Base-by-base conservation (phyloP, 75 land plant genomes). In the Pinus albicaulis region DNA sequence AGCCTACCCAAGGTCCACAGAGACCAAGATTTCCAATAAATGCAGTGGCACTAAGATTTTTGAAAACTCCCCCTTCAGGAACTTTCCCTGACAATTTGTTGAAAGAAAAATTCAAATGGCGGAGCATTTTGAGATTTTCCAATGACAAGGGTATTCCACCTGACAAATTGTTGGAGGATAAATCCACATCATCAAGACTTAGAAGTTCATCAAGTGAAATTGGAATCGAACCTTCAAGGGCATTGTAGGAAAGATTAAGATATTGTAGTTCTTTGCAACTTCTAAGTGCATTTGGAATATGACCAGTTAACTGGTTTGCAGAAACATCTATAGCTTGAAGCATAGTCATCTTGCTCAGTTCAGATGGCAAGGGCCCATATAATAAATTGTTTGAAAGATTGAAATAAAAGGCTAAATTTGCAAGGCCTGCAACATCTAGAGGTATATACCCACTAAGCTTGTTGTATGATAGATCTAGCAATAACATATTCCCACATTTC, bases 81-180 rank as follows among this genome's bases (percentile, higher is more conserved):
- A 79, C 61, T 25, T 79, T 19, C 7, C 80, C 77, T 10, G 11
- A 28, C 60, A 79, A 52, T 20, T 14, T 38, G 77, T 79, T 79
- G 31, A 56, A 57, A 52, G 80, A 74, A 14, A 79, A 63, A 55
- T 69, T 66, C 0, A 74, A 57, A 24, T 74, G 26, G 2, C 23
- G 48, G 14, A 74, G 70, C 20, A 63, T 63, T 66, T 66, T 57
- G 25, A 79, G 2, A 16, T 74, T 41, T 41, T 31, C 23, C 17
- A 82, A 83, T 25, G 80, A 56, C 16, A 5, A 17, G 10, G 84
- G 84, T 22, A 83, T 81, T 13, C 75, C 57, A 26, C 85, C 85
- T 44, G 15, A 58, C 44, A 83, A 78, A 11, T 58, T 57, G 59
- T 83, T 83, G 7, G 79, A 81, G 3, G 85, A 83, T 20, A 83